Evolutionary conservation across 1,284 basidiomycete species (phyloP).

Genomic region (Grifola frondosa): DNA sequence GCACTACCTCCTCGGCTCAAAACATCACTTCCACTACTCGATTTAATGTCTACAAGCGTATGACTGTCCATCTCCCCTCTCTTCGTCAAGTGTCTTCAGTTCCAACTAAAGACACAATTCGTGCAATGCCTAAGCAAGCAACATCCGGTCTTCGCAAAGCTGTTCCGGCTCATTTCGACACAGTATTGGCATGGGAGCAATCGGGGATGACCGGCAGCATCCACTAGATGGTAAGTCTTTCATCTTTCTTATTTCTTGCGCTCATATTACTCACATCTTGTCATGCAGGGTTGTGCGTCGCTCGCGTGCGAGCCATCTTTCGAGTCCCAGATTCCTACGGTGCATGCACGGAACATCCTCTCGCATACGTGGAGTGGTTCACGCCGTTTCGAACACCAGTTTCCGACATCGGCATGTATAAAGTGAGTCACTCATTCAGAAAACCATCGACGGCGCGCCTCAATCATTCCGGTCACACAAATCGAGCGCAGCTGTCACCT

Average conservation of each 20-base stretch:
- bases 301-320: not conserved
- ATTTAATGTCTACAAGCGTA: constrained; percentile 5
- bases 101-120: constrained; percentile 5
- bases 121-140: constrained; percentile 3
- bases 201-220: too few species aligned
- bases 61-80: constrained; percentile 4
- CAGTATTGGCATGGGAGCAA: constrained; percentile 1
- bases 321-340: not conserved
- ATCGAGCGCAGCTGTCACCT: not conserved
- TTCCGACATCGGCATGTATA: not conserved
- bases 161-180: constrained; percentile 4
- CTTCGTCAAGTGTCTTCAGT: constrained; percentile 1
- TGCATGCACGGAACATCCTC: not conserved
- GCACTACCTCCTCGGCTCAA: not conserved
- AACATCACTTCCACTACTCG: not conserved
- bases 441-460: not conserved
- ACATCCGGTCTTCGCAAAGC: not conserved
- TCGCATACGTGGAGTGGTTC: not conserved
- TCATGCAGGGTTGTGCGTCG: not conserved
- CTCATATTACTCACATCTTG: not conserved
- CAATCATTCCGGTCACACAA: not conserved
- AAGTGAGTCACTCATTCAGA: not conserved
- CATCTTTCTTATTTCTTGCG: too few species aligned
- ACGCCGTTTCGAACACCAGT: not conserved
- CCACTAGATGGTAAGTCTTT: too few species aligned